Conservation (phyloP, 805 yeast species). For the Myxozyma nipponensis region DNA sequence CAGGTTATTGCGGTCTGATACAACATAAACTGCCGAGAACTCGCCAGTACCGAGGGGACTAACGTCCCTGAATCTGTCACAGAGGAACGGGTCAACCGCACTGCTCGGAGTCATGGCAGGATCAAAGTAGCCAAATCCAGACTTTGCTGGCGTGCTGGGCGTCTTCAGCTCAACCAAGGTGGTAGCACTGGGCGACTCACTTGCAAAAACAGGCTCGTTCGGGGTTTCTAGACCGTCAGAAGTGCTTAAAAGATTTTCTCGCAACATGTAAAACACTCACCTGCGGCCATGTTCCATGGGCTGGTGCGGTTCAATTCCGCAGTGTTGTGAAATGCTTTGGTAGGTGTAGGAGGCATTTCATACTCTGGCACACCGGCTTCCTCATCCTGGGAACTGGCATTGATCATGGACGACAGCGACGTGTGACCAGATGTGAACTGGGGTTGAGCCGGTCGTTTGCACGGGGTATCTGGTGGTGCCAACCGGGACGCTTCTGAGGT, state of each 20-base stretch:
- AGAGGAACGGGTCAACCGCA: constrained; percentile 44
- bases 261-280: background rate
- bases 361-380: constrained; percentile 14
- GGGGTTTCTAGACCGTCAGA: constrained; percentile 7
- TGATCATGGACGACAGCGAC: constrained; percentile 14
- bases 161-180: constrained; percentile 18
- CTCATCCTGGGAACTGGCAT: constrained; percentile 2
- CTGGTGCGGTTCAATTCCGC: background rate
- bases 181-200: constrained; percentile 11
- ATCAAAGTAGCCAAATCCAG: constrained; percentile 26
- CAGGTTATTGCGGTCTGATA: constrained; percentile 54
- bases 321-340: constrained; percentile 32
- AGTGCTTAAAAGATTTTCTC: background rate
- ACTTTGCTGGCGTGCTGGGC: constrained; percentile 30
- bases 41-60: constrained; percentile 77
- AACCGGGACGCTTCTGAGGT: constrained; percentile 32
- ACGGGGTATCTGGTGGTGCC: constrained; percentile 61
- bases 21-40: constrained; percentile 83
- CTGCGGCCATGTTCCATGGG: background rate
- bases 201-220: constrained; percentile 2
- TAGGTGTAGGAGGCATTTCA: constrained; percentile 45
- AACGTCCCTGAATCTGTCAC: constrained; percentile 57
- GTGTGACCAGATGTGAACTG: constrained; percentile 18
- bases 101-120: constrained; percentile 12
- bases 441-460: constrained; percentile 44